phyloP scores from a whole-genome alignment of 78 protist species.

The Emiliania huxleyi region DNA sequence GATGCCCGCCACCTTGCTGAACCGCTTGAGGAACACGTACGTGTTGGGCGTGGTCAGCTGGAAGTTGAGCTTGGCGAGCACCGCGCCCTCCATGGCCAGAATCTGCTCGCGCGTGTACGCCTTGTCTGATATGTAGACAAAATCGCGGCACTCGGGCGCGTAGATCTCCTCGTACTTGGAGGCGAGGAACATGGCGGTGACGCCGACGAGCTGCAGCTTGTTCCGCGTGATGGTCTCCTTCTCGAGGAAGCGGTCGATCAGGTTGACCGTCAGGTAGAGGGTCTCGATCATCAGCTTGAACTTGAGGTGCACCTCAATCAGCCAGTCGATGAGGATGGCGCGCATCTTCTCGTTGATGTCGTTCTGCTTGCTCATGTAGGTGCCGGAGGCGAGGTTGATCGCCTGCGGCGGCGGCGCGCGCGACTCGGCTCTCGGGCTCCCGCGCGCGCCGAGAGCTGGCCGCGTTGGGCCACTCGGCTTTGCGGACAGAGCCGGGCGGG shows the following conservation, averaged over 20 bases:
- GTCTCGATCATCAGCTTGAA: constrained; percentile 75
- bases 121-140: constrained; percentile 90
- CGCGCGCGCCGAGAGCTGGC: no score
- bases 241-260: constrained; percentile 86
- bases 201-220: constrained; percentile 92
- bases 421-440: no score
- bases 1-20: constrained; percentile 77
- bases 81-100: constrained; percentile 75
- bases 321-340: constrained; percentile 83
- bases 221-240: constrained; percentile 47
- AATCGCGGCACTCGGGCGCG: constrained; percentile 89
- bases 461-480: no score
- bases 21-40: constrained; percentile 86
- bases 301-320: constrained; percentile 71
- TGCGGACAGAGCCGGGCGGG: no score
- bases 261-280: constrained; percentile 80
- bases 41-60: constrained; percentile 77
- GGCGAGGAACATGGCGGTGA: constrained; percentile 92
- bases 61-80: constrained; percentile 80
- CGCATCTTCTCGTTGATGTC: constrained; percentile 78
- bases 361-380: constrained; percentile 48
- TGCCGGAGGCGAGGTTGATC: neutral
- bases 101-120: constrained; percentile 91
- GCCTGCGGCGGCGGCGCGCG: no score
- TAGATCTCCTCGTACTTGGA: constrained; percentile 97